Percentiles rank a stretch among this genome's conserved stretches.
Evolutionary conservation across 2,329 filamentous ascomycete species (phyloP).

Genomic region (Xylariaceae sp.): DNA sequence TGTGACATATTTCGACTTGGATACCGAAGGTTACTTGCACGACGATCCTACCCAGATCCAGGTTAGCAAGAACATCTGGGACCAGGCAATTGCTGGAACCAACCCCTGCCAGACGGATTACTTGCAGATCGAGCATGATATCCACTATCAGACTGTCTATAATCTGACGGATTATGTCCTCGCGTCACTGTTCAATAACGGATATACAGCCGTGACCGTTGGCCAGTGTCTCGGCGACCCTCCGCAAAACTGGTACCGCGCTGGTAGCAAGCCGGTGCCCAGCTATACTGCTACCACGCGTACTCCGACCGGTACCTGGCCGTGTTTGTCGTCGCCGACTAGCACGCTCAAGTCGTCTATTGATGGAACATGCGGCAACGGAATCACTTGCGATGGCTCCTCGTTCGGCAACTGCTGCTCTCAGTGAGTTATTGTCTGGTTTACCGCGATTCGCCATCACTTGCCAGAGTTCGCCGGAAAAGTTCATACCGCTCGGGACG

Average conservation of each 20-base stretch:
- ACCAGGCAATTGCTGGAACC: conserved; percentile 31
- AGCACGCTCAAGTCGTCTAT: conserved; percentile 22
- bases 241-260: conserved; percentile 48
- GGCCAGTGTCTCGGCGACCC: conserved; percentile 52
- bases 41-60: conserved; percentile 33
- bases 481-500: not conserved
- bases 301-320: conserved; percentile 28
- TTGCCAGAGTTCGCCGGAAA: not conserved
- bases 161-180: conserved; percentile 44
- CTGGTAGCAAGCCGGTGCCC: conserved; percentile 26
- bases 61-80: conserved; percentile 35
- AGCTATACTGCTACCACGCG: conserved; percentile 27
- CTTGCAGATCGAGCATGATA: conserved; percentile 42
- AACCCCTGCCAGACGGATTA: conserved; percentile 29
- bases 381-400: conserved; percentile 29
- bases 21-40: conserved; percentile 33
- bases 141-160: conserved; percentile 42
- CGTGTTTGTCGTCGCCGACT: conserved; percentile 25
- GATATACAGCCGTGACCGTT: conserved; percentile 46
- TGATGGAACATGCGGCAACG: conserved; percentile 28
- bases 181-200: conserved; percentile 37
- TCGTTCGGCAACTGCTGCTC: conserved; percentile 31
- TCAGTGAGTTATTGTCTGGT: conserved; percentile 21
- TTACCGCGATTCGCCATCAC: not conserved
- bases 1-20: conserved; percentile 31